A percentile compares a stretch with the other conserved stretches of the same genome.
These are phyloP conservation scores for Neurospora sp. DNA, from an alignment of 495 filamentous ascomycete species.

Conservation along the genomic window DNA sequence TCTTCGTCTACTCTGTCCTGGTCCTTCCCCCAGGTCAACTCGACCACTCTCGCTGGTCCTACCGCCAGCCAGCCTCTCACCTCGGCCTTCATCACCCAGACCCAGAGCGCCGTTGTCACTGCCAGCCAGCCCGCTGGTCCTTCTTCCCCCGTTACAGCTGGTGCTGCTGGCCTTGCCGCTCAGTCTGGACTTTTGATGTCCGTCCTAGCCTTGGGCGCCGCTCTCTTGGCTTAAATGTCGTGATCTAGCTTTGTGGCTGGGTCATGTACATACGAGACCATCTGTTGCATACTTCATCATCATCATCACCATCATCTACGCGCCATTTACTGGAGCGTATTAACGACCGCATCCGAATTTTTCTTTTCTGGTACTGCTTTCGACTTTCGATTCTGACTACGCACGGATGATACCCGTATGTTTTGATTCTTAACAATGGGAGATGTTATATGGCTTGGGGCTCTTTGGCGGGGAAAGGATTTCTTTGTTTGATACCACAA, in stretches of 20 bases:
- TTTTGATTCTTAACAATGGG: constrained; percentile 9
- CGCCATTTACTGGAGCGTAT: constrained; percentile 3
- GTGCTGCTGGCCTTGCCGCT: constrained; percentile 23
- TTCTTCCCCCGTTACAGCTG: constrained; percentile 18
- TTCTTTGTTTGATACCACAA: constrained; percentile 12
- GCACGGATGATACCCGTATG: background rate
- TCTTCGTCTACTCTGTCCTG: constrained; percentile 12
- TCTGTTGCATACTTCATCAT: constrained; percentile 1
- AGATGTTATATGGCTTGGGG: constrained; percentile 10
- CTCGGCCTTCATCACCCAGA: constrained; percentile 16
- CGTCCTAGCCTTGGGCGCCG: constrained; percentile 31
- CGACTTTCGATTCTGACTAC: background rate
- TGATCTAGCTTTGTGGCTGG: background rate
- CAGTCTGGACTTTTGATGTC: constrained; percentile 33
- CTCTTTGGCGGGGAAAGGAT: constrained; percentile 3
- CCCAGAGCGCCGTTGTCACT: constrained; percentile 17
- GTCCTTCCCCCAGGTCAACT: constrained; percentile 26
- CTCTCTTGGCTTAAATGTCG: constrained; percentile 29
- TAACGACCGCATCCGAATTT: constrained; percentile 13
- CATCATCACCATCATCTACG: background rate
- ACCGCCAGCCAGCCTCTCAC: constrained; percentile 26
- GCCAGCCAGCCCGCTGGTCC: constrained; percentile 10
- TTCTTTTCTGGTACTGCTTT: background rate
- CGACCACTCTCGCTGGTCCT: constrained; percentile 26
- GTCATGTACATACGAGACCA: constrained; percentile 2